Base-by-base conservation (phyloP, 2,329 filamentous ascomycete genomes). In the Hypoxylon sp. region DNA sequence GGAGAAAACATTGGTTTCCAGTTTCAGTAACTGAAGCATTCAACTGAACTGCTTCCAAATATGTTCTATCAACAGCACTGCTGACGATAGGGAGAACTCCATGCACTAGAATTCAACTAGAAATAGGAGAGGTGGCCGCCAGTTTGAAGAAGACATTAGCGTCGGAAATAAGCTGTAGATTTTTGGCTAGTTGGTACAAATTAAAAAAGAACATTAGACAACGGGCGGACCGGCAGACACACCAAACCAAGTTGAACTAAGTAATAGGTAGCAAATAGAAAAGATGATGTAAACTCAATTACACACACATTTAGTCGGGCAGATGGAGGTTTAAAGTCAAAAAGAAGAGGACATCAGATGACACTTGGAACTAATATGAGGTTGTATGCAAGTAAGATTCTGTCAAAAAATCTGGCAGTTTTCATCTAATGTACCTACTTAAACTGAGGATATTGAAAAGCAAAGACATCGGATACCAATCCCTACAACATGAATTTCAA, bases 281-380 rank as follows among this genome's bases (percentile, higher is more conserved):
- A 34, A 49, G 16, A 35, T 25, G 38, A 51, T n/a, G 36, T 32
- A 51, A 51, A 51, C 41, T 51, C 25, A 38, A 36, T 27, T 32
- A 30, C 34, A 16, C 36, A n/a, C 12, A 48, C 44, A 40, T 29
- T 13, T 26, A 41, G 8, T 16, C 23, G 21, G 23, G 25, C 20
- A 20, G 13, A 36, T 9, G 16, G 21, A 25, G 5, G 9, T 9
- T 25, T 6, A 7, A 44, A 13, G 23, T 35, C 35, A 19, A 15
- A 19, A 19, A 19, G 11, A 13, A 16, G 36, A 9, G 17, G 13
- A 43, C 31, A 44, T 54, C 44, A 35, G 50, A 54, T 49, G 50
- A 49, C 50, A 54, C 40, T 21, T 44, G 30, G 16, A 30, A 53
- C 27, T 23, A n/a, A n/a, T n/a, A n/a, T 29, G 41, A 42, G 31